Evolutionary conservation across 2,329 filamentous ascomycete species (phyloP), one percentile per base, ranked within the genome.

Genomic region (Exophiala oligosperma): DNA sequence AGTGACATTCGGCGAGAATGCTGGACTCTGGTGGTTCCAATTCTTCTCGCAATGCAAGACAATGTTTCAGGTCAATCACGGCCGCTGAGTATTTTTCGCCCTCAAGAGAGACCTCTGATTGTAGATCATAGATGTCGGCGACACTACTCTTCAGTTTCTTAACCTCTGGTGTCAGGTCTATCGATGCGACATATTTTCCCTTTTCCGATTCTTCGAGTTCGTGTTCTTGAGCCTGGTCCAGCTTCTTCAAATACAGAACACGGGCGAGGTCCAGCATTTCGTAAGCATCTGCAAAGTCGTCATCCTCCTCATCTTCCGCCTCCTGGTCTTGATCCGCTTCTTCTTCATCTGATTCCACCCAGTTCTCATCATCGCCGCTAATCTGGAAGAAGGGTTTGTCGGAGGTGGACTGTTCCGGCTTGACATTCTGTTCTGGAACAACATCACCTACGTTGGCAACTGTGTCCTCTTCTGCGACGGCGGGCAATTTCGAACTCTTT

Each of bases 91-190:
- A 99, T 78, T 89, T 87, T 76, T 97, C 94, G 66, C 94, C 96
- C 77, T 99, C 94, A 28, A 99, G 81, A n/a, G 90, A 95, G 62
- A 99, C 97, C 75, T 99, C 94, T 8, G 92, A 90, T 62, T 97
- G 89, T 56, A 96, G 83, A 71, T 97, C 92, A 72, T 97, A 91
- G 7, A 91, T 96, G 71, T 99, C 94, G 60, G 91, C 91, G 35
- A 97, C 83, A 56, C 91, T 86, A 74, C 96, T 91, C 74, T 92
- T 92, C 69, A 92, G 80, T 60, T 89, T 85, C 64, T 81, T 77
- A 21, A 75, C 68, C 62, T 77, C 73, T 4, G 61, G 60, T 6
- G 66, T 64, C 64, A 71, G 54, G 56, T 70, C 60, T 66, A 69
- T 57, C 51, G 73, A 61, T 41, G 74, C 59, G 62, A 72, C 59